These are phyloP conservation scores for Ilex paraguariensis DNA, from an alignment of 305 asterid species.

Conservation along the genomic window DNA sequence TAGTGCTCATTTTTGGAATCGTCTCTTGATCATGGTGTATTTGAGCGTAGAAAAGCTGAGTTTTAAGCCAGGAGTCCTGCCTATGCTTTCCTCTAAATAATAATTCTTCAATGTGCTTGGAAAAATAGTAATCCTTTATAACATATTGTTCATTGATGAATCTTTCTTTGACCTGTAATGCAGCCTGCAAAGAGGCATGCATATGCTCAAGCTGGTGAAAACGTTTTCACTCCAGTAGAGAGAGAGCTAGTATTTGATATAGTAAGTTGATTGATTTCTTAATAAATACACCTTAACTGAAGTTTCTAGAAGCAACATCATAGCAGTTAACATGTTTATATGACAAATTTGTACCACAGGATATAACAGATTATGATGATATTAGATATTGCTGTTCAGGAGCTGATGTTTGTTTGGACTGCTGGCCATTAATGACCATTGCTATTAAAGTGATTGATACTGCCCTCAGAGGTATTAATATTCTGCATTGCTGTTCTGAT, in stretches of 20 bases:
- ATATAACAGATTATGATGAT: conserved; percentile 91
- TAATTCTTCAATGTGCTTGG: background rate
- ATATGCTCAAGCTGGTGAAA: conserved; percentile 72
- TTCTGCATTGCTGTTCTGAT: background rate
- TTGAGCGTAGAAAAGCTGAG: no score
- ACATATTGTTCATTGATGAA: conserved; percentile 1
- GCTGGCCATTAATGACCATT: conserved; percentile 97
- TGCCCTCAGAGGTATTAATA: conserved; percentile 81
- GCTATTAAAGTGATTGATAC: conserved; percentile 89
- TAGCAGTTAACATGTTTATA: no score
- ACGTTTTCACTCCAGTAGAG: conserved; percentile 69
- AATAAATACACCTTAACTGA: conserved; percentile 1
- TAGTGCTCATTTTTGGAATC: no score
- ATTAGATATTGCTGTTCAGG: conserved; percentile 95
- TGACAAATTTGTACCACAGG: conserved; percentile 32
- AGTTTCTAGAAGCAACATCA: background rate
- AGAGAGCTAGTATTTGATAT: conserved; percentile 89
- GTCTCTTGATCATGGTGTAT: no score
- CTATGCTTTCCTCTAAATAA: no score
- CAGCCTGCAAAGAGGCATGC: conserved; percentile 94
- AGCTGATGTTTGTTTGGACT: conserved; percentile 81
- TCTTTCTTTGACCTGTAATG: conserved; percentile 19
- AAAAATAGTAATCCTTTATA: background rate
- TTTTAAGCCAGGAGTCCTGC: no score
- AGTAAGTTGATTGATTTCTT: conserved; percentile 38